Evolutionary conservation across 805 yeast species (phyloP), one percentile per base, ranked within the genome.

Genomic region (baker's yeast (Saccharomyces cerevisiae)): DNA sequence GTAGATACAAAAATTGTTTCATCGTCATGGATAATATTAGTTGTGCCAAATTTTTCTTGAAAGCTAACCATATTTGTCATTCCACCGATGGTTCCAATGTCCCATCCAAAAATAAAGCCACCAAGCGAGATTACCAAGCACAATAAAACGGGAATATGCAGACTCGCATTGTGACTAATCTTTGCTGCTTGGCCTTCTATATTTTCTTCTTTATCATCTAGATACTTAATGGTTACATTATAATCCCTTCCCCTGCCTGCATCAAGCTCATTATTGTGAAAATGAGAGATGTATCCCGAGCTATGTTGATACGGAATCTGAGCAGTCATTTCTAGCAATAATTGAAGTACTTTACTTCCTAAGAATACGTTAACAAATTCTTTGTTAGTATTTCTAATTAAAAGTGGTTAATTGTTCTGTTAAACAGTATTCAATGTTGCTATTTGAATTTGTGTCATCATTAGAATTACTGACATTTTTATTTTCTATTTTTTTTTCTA

Each of bases 1-100:
- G 24, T 21, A 11, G 24, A 24, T 4, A 79, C 69, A 47, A 78
- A 65, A 52, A 65, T 63, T 60, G 68, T 65, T 8, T 41, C 55
- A 6, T 61, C 64, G 11, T 66, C 55, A 47, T 71, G 60, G 1
- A 59, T 30, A 54, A 73, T 70, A 51, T 71, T 57, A 2, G 51
- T 31, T 21, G 71, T 68, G 56, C 86, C 87, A 61, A 83, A 83
- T 57, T 83, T 73, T 11, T 64, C 54, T 51, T 70, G 65, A 66
- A 77, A 83, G 57, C 82, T 82, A 22, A 75, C 62, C 84, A 83
- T 77, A 63, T 81, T 79, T 30, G 83, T 79, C 57, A 84, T 78
- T 53, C 89, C 88, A n/a, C 87, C 83, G 64, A 85, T 82, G 54
- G 85, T 83, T 64, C 89, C 89, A 41, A 88, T 82, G 70, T 85